Evolutionary conservation across 2,329 filamentous ascomycete genomes (phyloP).

Genomic region (Fusarium verrucosum): DNA sequence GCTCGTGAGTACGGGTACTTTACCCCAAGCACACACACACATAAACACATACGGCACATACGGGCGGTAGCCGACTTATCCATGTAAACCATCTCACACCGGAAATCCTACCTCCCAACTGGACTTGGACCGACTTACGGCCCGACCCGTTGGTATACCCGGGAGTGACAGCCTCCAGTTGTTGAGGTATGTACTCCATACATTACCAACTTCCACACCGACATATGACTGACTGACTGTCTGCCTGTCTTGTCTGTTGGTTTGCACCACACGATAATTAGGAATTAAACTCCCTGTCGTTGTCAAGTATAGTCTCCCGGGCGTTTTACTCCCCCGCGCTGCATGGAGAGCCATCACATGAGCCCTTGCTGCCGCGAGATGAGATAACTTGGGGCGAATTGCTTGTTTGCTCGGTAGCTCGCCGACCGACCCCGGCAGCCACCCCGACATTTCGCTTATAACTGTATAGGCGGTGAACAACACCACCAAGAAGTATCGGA

Average conservation of each 20-base stretch:
- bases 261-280: constrained; percentile 11
- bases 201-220: constrained; percentile 32
- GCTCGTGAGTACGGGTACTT: constrained; percentile 15
- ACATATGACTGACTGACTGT: too few relatives aligned
- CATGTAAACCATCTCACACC: constrained; percentile 23
- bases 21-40: constrained; percentile 18
- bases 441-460: constrained; percentile 28
- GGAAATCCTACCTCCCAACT: constrained; percentile 26
- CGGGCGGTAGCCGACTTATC: constrained; percentile 3
- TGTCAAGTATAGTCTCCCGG: constrained; percentile 12
- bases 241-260: constrained; percentile 14
- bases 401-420: constrained; percentile 28
- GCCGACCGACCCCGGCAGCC: constrained; percentile 33
- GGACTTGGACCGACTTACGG: constrained; percentile 36
- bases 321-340: constrained; percentile 26
- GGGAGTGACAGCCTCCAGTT: constrained; percentile 20
- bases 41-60: constrained; percentile 7
- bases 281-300: constrained; percentile 15
- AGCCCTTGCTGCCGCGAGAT: constrained; percentile 39
- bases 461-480: constrained; percentile 40
- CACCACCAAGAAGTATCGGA: constrained; percentile 33
- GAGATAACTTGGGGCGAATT: constrained; percentile 27
- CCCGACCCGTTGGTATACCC: constrained; percentile 42
- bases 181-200: constrained; percentile 3
- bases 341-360: constrained; percentile 41